Evolutionary conservation across 2,329 filamentous ascomycete genomes (phyloP), one percentile per base, ranked within the genome.

Genomic region (Ceratocystis colombiana): DNA sequence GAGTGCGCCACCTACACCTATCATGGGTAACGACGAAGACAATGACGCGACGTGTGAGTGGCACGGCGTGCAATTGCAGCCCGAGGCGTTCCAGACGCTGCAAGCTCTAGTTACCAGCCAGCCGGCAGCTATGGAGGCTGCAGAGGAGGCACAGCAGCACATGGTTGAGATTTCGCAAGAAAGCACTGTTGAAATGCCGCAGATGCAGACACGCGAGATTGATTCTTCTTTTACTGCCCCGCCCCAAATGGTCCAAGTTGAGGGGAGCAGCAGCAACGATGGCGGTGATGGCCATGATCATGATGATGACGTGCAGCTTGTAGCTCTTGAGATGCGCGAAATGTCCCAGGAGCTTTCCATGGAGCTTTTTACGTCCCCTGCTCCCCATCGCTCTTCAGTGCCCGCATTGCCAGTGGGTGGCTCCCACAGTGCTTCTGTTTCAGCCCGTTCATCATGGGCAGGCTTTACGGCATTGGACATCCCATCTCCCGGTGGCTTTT

Each of bases 401-500:
- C 81, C 59, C 73, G 72, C 65, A 73, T 79, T 59, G 12, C 55
- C 62, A 7, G 15, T 65, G 70, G 25, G 72, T 70, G 45, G 44
- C 22, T 46, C 69, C 2, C 61, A 57, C 5, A 61, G 68, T n/a
- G 72, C 70, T 28, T 64, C 66, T 30, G 70, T 70, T 57, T 72
- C 79, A 0, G 72, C 73, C 3, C 75, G 80, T 7, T 83, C 84
- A 55, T 87, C 86, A 15, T 79, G 86, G 15, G 86, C 87, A 66
- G 88, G 87, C 48, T 81, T 96, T 69, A 92, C 89, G 22, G 86
- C 84, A 68, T 82, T 96, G 22, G 92, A 92, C 30, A 91, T 97
- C 44, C 93, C 92, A 5, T 96, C 93, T 0, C 93, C 93, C 0
- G 88, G 90, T 30, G 90, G 88, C 0, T 96, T 96, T 79, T 96